Percentiles rank a stretch among this genome's conserved stretches.
Evolutionary conservation across 202 grass and related monocot species (phyloP).

Genomic region (Miscanthus sacchariflorus): DNA sequence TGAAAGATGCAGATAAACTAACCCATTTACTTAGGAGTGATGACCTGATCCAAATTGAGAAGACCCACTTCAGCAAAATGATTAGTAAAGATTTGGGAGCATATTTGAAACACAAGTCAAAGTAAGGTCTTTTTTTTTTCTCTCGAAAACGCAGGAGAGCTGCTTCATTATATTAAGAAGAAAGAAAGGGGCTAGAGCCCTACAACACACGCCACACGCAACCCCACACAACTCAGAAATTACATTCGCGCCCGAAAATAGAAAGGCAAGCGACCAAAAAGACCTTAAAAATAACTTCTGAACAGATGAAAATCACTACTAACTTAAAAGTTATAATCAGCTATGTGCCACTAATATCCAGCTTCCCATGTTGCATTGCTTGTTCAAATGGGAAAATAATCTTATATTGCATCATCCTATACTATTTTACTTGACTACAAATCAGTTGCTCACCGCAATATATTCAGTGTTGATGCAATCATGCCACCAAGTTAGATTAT

Average conservation of each 20-base stretch:
- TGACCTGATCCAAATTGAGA: slow-evolving; percentile 60
- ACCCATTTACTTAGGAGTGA: slow-evolving; percentile 73
- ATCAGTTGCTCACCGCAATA: neutral
- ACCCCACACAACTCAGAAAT: too few relatives aligned
- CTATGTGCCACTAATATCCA: slow-evolving; percentile 19
- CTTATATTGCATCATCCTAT: neutral
- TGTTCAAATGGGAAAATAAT: slow-evolving; percentile 10
- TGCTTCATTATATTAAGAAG: too few relatives aligned
- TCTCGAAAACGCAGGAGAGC: too few relatives aligned
- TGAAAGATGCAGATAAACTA: slow-evolving; percentile 69
- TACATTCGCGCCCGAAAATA: too few relatives aligned
- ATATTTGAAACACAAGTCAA: slow-evolving; percentile 19
- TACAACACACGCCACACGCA: too few relatives aligned
- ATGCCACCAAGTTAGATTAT: slow-evolving; percentile 14
- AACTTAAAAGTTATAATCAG: neutral
- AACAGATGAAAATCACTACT: neutral
- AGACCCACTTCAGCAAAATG: slow-evolving; percentile 19
- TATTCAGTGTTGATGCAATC: slow-evolving; percentile 24
- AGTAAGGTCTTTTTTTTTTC: neutral
- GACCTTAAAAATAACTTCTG: neutral
- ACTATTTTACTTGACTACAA: neutral
- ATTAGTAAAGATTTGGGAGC: neutral
- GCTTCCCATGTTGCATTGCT: slow-evolving; percentile 11
- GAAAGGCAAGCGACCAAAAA: too few relatives aligned
- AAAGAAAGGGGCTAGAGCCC: too few relatives aligned